Percentiles rank a stretch among this genome's conserved stretches.
Evolutionary conservation across 2,329 filamentous ascomycete genomes (phyloP).

Genomic region (Meredithiella fracta): DNA sequence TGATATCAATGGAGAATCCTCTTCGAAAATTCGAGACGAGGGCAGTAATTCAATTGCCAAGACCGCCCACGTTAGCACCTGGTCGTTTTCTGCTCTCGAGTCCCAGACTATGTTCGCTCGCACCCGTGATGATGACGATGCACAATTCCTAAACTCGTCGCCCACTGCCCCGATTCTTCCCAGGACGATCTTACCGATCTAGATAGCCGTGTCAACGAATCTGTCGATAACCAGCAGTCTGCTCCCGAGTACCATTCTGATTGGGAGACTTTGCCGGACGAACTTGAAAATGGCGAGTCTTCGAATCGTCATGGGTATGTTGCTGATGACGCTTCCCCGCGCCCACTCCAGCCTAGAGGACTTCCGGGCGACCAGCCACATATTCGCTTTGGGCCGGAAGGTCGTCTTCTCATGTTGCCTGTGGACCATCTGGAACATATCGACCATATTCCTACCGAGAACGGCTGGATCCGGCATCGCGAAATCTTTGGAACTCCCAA

Average conservation of each 20-base stretch:
- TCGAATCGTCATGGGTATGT: background rate
- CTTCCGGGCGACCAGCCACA: background rate
- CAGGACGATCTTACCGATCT: conserved; percentile 1
- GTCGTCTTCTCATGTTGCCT: background rate
- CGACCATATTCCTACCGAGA: conserved; percentile 10
- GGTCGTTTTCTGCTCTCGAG: conserved; percentile 12
- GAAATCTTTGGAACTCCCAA: too few relatives aligned
- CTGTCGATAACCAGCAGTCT: background rate
- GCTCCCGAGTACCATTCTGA: conserved; percentile 3
- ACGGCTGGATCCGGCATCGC: background rate
- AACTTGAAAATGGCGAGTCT: background rate
- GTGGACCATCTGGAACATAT: conserved; percentile 9
- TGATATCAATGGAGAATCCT: background rate
- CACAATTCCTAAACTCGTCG: conserved; percentile 11
- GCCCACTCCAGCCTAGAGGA: background rate
- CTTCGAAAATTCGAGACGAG: background rate
- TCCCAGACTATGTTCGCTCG: conserved; percentile 12
- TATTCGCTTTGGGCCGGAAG: too few relatives aligned
- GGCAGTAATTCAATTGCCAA: background rate
- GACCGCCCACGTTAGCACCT: background rate
- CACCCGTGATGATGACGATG: conserved; percentile 10
- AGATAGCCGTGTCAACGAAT: background rate
- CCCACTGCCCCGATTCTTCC: conserved; percentile 5
- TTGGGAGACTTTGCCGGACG: conserved; percentile 11
- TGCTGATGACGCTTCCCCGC: background rate